These are phyloP conservation scores for Solanum bulbocastanum DNA, from an alignment of 257 asterid species.

Conservation along the genomic window DNA sequence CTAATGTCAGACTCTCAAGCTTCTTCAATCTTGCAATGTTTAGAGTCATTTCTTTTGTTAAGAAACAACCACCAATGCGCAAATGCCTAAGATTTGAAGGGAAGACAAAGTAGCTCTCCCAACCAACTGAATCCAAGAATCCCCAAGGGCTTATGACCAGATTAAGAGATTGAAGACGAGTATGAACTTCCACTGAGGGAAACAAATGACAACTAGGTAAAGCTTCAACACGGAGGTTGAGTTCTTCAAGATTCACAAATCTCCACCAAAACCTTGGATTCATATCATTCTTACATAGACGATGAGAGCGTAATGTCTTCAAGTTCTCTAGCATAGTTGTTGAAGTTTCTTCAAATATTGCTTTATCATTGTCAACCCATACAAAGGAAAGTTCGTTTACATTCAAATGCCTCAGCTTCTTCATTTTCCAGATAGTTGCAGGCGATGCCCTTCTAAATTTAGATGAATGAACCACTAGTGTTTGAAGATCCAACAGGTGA, in stretches of 20 bases:
- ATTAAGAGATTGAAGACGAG: too few relatives aligned
- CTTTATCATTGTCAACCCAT: background rate
- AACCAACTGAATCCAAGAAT: too few relatives aligned
- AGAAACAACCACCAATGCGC: background rate
- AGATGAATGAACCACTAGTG: background rate
- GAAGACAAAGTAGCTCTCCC: background rate
- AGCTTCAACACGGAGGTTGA: background rate
- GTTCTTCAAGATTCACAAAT: background rate
- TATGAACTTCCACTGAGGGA: background rate
- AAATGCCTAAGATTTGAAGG: background rate
- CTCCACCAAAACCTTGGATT: background rate
- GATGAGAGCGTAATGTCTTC: background rate
- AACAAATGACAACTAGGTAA: background rate
- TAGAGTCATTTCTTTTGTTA: background rate
- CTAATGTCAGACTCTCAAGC: background rate
- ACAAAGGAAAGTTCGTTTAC: rapidly evolving
- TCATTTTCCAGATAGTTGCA: background rate
- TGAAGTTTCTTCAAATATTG: background rate
- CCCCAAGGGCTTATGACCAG: too few relatives aligned
- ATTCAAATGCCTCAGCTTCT: background rate
- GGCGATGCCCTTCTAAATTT: background rate
- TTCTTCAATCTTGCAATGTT: background rate
- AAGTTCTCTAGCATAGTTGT: background rate
- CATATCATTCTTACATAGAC: background rate
- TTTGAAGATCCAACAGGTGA: background rate